These are phyloP conservation scores for Jaltomata sinuosa DNA, from an alignment of 257 asterid genomes.

Conservation along the genomic window DNA sequence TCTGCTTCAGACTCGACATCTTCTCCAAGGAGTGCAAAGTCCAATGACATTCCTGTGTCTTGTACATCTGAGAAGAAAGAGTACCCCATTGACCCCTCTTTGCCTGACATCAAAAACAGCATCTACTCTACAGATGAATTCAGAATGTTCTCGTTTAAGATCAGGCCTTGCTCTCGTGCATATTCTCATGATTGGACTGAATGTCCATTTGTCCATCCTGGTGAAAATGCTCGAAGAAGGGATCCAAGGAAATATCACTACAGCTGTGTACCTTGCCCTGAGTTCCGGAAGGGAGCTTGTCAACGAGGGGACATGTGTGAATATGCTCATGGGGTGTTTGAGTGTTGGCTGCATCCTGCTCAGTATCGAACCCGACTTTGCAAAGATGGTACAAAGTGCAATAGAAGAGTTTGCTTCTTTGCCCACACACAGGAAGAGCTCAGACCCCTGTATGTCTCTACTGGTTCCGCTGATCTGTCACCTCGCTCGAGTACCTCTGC, in stretches of 20 bases:
- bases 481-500: conserved; percentile 40
- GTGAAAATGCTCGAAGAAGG: conserved; percentile 82
- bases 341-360: conserved; percentile 92
- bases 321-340: conserved; percentile 85
- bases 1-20: conserved; percentile 30
- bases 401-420: too few species aligned
- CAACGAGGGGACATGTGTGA: conserved; percentile 81
- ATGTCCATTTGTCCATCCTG: conserved; percentile 92
- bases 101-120: conserved; percentile 87
- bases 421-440: too few species aligned
- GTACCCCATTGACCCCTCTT: conserved; percentile 68
- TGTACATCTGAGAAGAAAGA: conserved; percentile 49
- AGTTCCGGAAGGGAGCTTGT: conserved; percentile 79
- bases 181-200: conserved; percentile 96
- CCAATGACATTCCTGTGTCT: conserved; percentile 15
- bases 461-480: conserved; percentile 75
- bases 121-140: too few species aligned
- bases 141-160: too few species aligned
- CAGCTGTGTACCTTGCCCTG: conserved; percentile 82
- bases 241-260: conserved; percentile 78
- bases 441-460: conserved; percentile 63
- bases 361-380: conserved; percentile 77
- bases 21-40: conserved; percentile 23
- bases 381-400: conserved; percentile 70
- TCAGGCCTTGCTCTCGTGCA: too few species aligned